Evolutionary conservation across 192 early-diverging fungal species (phyloP).

Genomic region (Entophlyctis luteolus): DNA sequence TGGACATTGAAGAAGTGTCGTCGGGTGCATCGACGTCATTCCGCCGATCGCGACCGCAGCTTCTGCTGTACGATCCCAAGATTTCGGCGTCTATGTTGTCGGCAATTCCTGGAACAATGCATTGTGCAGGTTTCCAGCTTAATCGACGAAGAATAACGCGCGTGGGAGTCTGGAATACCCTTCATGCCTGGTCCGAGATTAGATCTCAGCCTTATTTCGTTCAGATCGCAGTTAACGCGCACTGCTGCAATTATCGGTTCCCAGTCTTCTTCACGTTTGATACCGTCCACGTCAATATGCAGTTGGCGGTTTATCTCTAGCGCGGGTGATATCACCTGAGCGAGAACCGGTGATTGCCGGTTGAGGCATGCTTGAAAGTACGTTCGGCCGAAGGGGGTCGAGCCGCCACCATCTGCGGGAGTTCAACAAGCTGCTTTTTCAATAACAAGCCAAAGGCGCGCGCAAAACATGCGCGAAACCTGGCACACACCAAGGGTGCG

Average conservation of each 20-base stretch:
- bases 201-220: constrained; percentile 12
- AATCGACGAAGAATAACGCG: too few relatives aligned
- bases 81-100: not conserved
- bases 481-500: constrained; percentile 1
- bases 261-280: constrained; percentile 38
- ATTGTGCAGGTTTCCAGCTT: too few relatives aligned
- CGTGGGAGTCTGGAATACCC: too few relatives aligned
- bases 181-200: constrained; percentile 22
- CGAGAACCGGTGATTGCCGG: constrained; percentile 16
- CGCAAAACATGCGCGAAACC: not conserved
- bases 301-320: constrained; percentile 7
- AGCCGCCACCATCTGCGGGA: constrained; percentile 15
- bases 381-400: constrained; percentile 18
- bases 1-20: constrained; percentile 2
- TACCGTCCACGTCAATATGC: constrained; percentile 31
- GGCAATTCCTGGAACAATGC: not conserved
- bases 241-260: constrained; percentile 27
- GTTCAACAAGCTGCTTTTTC: not conserved
- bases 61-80: too few relatives aligned
- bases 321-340: constrained; percentile 20
- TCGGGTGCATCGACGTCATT: not conserved
- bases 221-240: constrained; percentile 25
- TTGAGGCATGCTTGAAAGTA: constrained; percentile 24
- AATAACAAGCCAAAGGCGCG: not conserved
- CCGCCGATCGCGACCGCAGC: not conserved